Evolutionary conservation across 805 yeast species (phyloP).

Genomic region (Teunomyces aglyptinius): DNA sequence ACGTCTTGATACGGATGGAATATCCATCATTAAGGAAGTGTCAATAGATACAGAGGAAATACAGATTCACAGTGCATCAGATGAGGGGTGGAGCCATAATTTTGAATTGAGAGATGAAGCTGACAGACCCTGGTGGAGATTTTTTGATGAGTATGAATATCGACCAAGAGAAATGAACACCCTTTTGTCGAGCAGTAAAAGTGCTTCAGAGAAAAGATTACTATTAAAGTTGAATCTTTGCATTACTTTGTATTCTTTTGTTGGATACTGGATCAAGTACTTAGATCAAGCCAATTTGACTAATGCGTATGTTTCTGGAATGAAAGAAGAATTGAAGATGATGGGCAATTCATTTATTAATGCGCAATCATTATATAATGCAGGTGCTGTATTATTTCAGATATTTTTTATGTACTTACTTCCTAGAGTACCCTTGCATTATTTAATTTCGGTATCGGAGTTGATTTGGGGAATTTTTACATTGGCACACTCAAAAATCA

Average conservation of each 20-base stretch:
- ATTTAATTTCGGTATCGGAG: conserved; percentile 18
- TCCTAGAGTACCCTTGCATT: conserved; percentile 20
- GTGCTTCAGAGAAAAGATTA: conserved; percentile 21
- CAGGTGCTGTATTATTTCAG: conserved; percentile 23
- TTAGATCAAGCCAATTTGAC: conserved; percentile 23
- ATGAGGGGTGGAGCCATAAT: neutral
- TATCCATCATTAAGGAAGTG: neutral
- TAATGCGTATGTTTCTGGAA: conserved; percentile 23
- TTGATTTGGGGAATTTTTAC: conserved; percentile 20
- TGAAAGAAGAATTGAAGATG: conserved; percentile 18
- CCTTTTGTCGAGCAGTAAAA: conserved; percentile 17
- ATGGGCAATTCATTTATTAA: conserved; percentile 19
- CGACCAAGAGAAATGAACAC: conserved; percentile 13
- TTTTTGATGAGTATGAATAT: conserved; percentile 38
- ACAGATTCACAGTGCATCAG: neutral
- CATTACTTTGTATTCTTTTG: conserved; percentile 22
- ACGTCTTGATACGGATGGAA: neutral
- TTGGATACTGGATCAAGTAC: conserved; percentile 26
- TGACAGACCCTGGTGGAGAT: conserved; percentile 47
- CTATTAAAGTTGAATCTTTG: conserved; percentile 23
- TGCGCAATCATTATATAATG: conserved; percentile 20
- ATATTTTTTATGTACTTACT: conserved; percentile 22
- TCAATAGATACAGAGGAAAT: neutral
- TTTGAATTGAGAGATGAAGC: conserved; percentile 52
- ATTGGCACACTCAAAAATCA: conserved; percentile 14